Conservation (phyloP, 148 eudicot genomes). For the Cornus florida region DNA sequence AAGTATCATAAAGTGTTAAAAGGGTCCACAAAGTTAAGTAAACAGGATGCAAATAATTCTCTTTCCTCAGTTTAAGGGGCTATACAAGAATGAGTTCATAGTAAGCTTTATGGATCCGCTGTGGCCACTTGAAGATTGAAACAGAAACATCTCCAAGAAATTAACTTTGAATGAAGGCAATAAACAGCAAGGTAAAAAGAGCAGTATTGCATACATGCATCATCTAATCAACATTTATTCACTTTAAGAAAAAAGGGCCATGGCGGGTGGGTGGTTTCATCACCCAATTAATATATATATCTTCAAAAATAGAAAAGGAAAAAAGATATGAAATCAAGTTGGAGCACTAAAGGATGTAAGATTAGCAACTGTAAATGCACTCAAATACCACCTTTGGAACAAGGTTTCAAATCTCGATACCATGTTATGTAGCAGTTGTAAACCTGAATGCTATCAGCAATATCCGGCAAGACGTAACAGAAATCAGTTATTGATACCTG, state of each 20-base stretch:
- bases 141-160: not conserved
- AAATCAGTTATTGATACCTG: too few species aligned
- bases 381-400: too few species aligned
- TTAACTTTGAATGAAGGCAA: not conserved
- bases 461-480: too few species aligned
- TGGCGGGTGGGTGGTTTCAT: too few species aligned
- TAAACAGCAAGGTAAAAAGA: not conserved
- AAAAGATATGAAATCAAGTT: too few species aligned
- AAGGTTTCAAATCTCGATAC: too few species aligned
- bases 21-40: not conserved
- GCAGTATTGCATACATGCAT: not conserved
- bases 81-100: not conserved
- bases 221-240: not conserved
- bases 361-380: too few species aligned
- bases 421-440: too few species aligned
- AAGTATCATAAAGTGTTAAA: not conserved
- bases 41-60: not conserved
- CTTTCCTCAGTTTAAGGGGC: not conserved
- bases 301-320: too few species aligned
- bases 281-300: too few species aligned
- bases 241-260: not conserved
- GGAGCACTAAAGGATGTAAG: too few species aligned
- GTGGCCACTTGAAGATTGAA: not conserved
- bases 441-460: too few species aligned
- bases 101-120: not conserved